Base-by-base conservation (phyloP, 345 rosid genomes). In the Erysimum cheiranthoides region DNA sequence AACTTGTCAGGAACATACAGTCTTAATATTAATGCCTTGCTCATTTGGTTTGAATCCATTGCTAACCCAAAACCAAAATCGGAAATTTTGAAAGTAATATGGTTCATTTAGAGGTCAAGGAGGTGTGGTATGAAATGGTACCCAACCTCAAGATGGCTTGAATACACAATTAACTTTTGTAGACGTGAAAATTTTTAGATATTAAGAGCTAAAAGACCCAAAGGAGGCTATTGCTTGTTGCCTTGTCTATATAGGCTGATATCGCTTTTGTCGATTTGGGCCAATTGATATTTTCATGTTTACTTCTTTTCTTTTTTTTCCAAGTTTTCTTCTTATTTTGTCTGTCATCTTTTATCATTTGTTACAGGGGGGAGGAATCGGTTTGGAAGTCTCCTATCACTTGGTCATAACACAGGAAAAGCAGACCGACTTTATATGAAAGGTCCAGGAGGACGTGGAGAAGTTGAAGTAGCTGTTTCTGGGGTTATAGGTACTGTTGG, bases 381-480 rank as follows among this genome's bases (percentile, higher is more conserved):
- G 71, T 87, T 93, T 38, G 97, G 94, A 77, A 91, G 92, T 70
- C 86, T 96, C 66, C 85, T 92, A 76, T 86, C 91, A 36, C 81
- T 89, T 6, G 93, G 94, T 43, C 87, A 86, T 60, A 82, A 89
- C 69, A 75, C 87, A 53, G 88, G 91, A 31, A 93, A 96, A 89
- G 80, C 96, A 45, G 98, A 93, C 76, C 82, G 88, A 68, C 88
- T 93, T 35, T 93, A 83, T 83, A 96, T 96, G 99, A 93, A 79
- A 75, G 99, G 98, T 73, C 99, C 97, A 25, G 98, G 97, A 80
- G 99, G 99, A 76, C 90, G 92, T 67, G 99, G 99, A 73, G 97
- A 93, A 83, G 99, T 96, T 65, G 98, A 96, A 85, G 98, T 89
- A 39, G 96, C 99, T 66, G 98, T 96, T 75, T 86, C 99, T 82